phyloP scores from a whole-genome alignment of 768 basidiomycete genomes.

The Tubosaeta sp. region DNA sequence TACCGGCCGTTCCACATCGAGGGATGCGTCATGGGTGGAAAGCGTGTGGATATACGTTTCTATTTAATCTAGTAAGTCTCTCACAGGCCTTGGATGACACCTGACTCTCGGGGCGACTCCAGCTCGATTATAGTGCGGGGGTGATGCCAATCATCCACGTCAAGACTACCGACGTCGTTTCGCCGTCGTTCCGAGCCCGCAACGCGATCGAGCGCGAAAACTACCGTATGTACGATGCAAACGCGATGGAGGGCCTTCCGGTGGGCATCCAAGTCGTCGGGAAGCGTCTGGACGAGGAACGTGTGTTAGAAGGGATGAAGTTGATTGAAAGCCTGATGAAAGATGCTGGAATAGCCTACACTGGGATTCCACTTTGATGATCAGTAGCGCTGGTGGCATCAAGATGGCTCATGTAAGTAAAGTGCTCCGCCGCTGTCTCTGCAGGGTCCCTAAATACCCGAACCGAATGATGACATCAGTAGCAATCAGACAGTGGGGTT shows the following conservation, averaged over 20 bases:
- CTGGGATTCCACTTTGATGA: too few relatives aligned
- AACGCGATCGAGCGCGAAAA: slow-evolving; percentile 38
- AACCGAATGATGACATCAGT: too few relatives aligned
- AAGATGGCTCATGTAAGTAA: too few relatives aligned
- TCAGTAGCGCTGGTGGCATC: too few relatives aligned
- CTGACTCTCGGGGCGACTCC: neutral
- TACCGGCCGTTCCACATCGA: slow-evolving; percentile 56
- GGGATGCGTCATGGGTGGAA: too few relatives aligned
- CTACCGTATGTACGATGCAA: slow-evolving; percentile 39
- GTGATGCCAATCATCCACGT: slow-evolving; percentile 45
- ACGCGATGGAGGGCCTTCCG: slow-evolving; percentile 42
- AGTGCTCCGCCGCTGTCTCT: too few relatives aligned
- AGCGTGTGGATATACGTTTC: slow-evolving; percentile 60
- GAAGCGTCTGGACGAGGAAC: slow-evolving; percentile 44
- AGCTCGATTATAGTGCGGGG: slow-evolving; percentile 44
- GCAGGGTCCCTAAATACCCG: too few relatives aligned
- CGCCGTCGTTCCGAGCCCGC: slow-evolving; percentile 21
- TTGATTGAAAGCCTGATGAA: too few relatives aligned
- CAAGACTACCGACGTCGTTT: slow-evolving; percentile 32
- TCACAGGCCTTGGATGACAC: neutral
- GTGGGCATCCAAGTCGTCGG: slow-evolving; percentile 42
- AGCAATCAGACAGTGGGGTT: too few relatives aligned
- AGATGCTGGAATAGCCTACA: too few relatives aligned
- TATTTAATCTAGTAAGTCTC: slow-evolving; percentile 27
- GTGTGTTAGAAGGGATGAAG: slow-evolving; percentile 45